These are phyloP conservation scores for Ophiosphaerella narmari DNA, from an alignment of 2,329 filamentous ascomycete genomes.

Conservation along the genomic window DNA sequence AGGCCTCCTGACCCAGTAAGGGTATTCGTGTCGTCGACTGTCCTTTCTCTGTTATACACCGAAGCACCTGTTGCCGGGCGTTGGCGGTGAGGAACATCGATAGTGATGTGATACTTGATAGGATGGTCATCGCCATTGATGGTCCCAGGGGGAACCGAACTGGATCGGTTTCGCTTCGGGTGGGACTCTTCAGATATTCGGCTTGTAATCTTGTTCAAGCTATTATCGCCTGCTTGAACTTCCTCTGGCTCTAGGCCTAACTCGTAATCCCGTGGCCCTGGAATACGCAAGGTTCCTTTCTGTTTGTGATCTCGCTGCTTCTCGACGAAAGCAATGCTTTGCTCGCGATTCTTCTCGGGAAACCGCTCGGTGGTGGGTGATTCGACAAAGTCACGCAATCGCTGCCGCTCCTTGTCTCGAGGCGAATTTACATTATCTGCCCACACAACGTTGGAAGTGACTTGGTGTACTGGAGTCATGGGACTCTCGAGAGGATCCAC, in stretches of 20 bases:
- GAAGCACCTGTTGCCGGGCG: conserved; percentile 38
- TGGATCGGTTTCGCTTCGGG: conserved; percentile 22
- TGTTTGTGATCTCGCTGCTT: conserved; percentile 76
- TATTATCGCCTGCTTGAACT: conserved; percentile 52
- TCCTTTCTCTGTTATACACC: conserved; percentile 27
- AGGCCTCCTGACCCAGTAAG: conserved; percentile 23
- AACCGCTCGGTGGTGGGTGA: conserved; percentile 59
- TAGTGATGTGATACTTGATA: conserved; percentile 64
- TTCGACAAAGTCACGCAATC: conserved; percentile 62
- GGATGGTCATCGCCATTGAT: conserved; percentile 47
- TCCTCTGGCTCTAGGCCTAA: conserved; percentile 73
- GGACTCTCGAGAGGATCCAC: conserved; percentile 23
- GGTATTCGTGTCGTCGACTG: conserved; percentile 8
- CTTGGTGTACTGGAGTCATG: conserved; percentile 14
- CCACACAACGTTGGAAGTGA: conserved; percentile 26
- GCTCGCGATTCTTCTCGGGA: conserved; percentile 64
- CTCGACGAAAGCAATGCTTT: conserved; percentile 87
- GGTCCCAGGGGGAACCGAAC: conserved; percentile 33
- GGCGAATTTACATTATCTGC: conserved; percentile 49
- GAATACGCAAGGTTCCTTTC: conserved; percentile 80
- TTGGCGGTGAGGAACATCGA: conserved; percentile 63
- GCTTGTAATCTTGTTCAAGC: conserved; percentile 25
- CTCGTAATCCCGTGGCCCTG: conserved; percentile 88
- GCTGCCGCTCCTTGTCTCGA: conserved; percentile 59
- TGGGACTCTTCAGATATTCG: conserved; percentile 31